Evolutionary conservation across 345 rosid genomes (phyloP).

Genomic region (Carallia brachiata): DNA sequence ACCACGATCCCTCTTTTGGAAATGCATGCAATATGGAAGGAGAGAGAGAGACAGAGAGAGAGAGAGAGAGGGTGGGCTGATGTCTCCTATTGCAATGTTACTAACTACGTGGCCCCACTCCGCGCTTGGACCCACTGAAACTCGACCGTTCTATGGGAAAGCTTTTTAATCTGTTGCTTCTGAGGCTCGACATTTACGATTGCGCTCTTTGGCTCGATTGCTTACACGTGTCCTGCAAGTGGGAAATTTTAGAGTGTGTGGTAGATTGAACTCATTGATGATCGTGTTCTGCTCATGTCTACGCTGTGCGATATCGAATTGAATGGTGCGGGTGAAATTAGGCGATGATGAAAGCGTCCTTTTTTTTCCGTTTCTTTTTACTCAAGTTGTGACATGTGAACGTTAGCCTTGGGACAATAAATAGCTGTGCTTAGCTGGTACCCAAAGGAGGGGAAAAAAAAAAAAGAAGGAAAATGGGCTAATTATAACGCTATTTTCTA

Average conservation of each 20-base stretch:
- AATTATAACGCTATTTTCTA: background rate
- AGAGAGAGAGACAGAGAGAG: background rate
- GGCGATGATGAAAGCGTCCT: no score
- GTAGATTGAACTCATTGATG: background rate
- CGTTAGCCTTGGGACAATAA: background rate
- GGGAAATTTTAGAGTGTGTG: background rate
- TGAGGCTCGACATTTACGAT: background rate
- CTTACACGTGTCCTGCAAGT: background rate
- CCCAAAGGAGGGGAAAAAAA: no score
- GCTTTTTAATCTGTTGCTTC: background rate
- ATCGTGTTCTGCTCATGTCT: background rate
- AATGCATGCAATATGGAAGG: slow-evolving; percentile 2
- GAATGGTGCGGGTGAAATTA: no score
- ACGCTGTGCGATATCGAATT: no score
- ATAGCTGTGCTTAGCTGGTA: background rate
- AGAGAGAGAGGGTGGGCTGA: no score
- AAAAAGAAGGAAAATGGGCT: background rate
- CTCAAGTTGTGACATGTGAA: background rate
- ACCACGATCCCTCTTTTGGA: slow-evolving; percentile 1
- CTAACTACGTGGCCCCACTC: slow-evolving; percentile 14
- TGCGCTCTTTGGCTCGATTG: background rate
- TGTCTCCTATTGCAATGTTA: background rate
- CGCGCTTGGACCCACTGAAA: background rate
- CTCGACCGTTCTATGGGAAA: slow-evolving; percentile 15
- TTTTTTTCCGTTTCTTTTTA: no score